Percentiles rank a stretch among this genome's conserved stretches.
Conservation (phyloP, 768 basidiomycete genomes). For the Astraeus odoratus region DNA sequence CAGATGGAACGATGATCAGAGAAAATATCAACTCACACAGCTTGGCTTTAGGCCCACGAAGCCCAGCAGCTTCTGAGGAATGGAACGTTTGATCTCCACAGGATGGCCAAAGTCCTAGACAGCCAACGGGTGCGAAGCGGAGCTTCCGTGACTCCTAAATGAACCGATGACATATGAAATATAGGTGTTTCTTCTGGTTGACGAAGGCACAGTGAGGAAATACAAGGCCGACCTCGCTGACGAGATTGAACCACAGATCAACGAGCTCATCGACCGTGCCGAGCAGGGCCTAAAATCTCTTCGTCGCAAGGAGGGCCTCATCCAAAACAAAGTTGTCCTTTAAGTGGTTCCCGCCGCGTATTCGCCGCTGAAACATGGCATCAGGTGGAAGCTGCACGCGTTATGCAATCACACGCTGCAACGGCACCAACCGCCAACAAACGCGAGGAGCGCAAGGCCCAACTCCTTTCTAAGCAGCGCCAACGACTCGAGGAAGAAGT, state of each 20-base stretch:
- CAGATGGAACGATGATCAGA: slow-evolving; percentile 82
- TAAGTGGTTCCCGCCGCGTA: background rate
- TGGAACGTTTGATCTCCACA: slow-evolving; percentile 64
- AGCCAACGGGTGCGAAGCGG: slow-evolving; percentile 51
- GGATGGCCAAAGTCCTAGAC: slow-evolving; percentile 61
- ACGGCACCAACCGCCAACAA: slow-evolving; percentile 52
- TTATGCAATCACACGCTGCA: slow-evolving; percentile 33
- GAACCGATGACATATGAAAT: slow-evolving; percentile 4
- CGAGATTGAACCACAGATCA: slow-evolving; percentile 76
- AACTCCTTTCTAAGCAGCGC: slow-evolving; percentile 58
- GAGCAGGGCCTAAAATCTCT: slow-evolving; percentile 60
- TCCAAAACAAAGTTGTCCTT: slow-evolving; percentile 55
- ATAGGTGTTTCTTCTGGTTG: slow-evolving; percentile 69
- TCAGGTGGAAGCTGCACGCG: slow-evolving; percentile 51
- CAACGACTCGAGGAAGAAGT: slow-evolving; percentile 63
- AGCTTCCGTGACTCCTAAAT: background rate
- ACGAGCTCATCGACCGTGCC: slow-evolving; percentile 63
- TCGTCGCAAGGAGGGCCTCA: slow-evolving; percentile 51
- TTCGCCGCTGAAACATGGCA: background rate
- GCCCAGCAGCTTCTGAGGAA: slow-evolving; percentile 62
- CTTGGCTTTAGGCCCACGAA: slow-evolving; percentile 46
- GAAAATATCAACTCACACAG: slow-evolving; percentile 39
- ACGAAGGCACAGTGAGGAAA: slow-evolving; percentile 62
- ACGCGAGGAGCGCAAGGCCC: slow-evolving; percentile 57
- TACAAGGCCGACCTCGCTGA: slow-evolving; percentile 73